Evolutionary conservation across 2,329 filamentous ascomycete genomes (phyloP).

Genomic region (Pseudogymnoascus sp.): DNA sequence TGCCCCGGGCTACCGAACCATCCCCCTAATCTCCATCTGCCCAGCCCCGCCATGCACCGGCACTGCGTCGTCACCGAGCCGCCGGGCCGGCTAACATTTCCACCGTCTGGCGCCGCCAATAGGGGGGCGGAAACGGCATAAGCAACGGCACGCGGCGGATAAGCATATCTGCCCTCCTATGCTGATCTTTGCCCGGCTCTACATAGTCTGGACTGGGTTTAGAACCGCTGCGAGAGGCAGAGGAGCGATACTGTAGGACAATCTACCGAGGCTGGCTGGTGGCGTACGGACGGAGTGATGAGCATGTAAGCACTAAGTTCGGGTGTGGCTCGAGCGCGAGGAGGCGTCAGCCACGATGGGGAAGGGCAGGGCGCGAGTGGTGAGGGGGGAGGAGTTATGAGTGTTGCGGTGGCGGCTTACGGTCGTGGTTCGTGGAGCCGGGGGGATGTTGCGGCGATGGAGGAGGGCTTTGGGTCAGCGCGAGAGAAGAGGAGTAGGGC

Average conservation of each 20-base stretch:
- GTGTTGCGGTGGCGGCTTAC: not conserved
- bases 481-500: not conserved
- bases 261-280: not conserved
- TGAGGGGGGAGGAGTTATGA: not conserved
- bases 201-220: not conserved
- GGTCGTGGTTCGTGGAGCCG: not conserved
- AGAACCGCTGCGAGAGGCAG: not conserved
- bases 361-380: not conserved
- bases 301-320: not conserved
- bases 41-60: not conserved
- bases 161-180: not conserved
- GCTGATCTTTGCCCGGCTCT: not conserved
- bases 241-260: not conserved
- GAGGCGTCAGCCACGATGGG: not conserved
- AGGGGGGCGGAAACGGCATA: not conserved
- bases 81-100: not conserved
- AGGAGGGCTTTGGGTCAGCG: not conserved
- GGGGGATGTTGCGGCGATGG: not conserved
- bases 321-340: not conserved
- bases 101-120: not conserved
- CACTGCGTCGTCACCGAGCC: not conserved
- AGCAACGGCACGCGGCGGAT: not conserved
- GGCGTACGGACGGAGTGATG: not conserved
- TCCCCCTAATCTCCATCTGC: not conserved
- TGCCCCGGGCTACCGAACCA: not conserved